Percentiles rank a stretch among this genome's conserved stretches.
These are phyloP conservation scores for Colletotrichum lindemuthianum DNA, from an alignment of 2,329 filamentous ascomycete species.

Conservation along the genomic window DNA sequence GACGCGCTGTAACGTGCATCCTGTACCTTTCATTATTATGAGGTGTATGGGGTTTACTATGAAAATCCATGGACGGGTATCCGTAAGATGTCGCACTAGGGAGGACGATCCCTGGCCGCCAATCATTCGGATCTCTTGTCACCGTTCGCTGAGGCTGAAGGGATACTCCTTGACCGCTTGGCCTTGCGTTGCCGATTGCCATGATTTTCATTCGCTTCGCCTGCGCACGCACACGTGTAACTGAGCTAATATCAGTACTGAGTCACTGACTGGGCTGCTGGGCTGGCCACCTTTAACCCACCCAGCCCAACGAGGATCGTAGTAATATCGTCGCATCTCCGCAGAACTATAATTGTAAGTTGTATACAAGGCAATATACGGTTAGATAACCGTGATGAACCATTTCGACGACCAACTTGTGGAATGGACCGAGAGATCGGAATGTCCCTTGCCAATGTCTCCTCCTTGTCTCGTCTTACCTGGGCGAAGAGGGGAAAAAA, in stretches of 20 bases:
- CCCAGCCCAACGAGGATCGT: no score
- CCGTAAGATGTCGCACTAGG: not conserved
- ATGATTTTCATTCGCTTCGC: constrained; percentile 32
- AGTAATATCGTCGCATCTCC: constrained; percentile 1
- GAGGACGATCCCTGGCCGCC: constrained; percentile 21
- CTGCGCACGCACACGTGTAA: constrained; percentile 22
- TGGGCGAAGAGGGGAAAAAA: no score
- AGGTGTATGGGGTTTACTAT: constrained; percentile 22
- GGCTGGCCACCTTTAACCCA: no score
- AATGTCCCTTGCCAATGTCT: no score
- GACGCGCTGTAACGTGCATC: not conserved
- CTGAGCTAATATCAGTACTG: not conserved
- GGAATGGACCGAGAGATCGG: no score
- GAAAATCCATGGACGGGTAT: constrained; percentile 23
- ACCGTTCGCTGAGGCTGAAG: constrained; percentile 29
- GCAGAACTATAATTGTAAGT: not conserved
- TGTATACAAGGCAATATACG: no score
- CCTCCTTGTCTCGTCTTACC: no score
- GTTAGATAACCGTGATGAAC: no score
- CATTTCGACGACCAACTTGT: no score
- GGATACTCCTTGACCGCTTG: constrained; percentile 14
- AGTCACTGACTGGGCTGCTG: no score
- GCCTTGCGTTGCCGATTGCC: constrained; percentile 24
- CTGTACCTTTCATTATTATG: constrained; percentile 15
- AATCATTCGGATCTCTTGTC: constrained; percentile 19